Evolutionary conservation across 75 land plant species (phyloP).

Genomic region (Pinus tabuliformis): DNA sequence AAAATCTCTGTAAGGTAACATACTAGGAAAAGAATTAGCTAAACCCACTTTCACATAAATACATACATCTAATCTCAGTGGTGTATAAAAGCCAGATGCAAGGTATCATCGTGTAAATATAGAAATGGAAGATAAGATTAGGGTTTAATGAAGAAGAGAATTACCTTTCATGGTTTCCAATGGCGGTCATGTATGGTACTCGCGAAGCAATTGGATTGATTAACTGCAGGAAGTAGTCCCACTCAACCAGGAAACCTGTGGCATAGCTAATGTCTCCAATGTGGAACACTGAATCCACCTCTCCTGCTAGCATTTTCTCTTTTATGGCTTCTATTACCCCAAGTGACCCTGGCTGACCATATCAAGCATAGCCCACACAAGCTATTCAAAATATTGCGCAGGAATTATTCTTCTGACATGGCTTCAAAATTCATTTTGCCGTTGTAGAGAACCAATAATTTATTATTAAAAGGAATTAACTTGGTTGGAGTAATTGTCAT

Average conservation of each 20-base stretch:
- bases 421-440: too few relatives aligned
- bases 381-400: too few relatives aligned
- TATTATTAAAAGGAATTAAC: too few relatives aligned
- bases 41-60: not conserved
- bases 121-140: too few relatives aligned
- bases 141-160: not conserved
- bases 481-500: too few relatives aligned
- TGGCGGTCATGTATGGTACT: constrained; percentile 75
- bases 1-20: constrained; percentile 46
- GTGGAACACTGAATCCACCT: constrained; percentile 69
- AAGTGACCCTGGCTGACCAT: constrained; percentile 64
- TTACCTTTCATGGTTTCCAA: constrained; percentile 90
- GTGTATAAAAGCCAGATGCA: too few relatives aligned
- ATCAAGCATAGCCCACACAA: not conserved
- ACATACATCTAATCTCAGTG: too few relatives aligned
- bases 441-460: too few relatives aligned
- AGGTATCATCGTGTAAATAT: not conserved
- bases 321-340: constrained; percentile 53
- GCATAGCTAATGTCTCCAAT: constrained; percentile 95
- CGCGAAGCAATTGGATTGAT: constrained; percentile 67
- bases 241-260: constrained; percentile 84
- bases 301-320: constrained; percentile 37
- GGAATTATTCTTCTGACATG: too few relatives aligned
- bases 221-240: constrained; percentile 76
- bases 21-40: not conserved